Percentiles rank a stretch among this genome's conserved stretches.
These are phyloP conservation scores for Eudorina sp. DNA, from an alignment of 139 green algal species.

Conservation along the genomic window DNA sequence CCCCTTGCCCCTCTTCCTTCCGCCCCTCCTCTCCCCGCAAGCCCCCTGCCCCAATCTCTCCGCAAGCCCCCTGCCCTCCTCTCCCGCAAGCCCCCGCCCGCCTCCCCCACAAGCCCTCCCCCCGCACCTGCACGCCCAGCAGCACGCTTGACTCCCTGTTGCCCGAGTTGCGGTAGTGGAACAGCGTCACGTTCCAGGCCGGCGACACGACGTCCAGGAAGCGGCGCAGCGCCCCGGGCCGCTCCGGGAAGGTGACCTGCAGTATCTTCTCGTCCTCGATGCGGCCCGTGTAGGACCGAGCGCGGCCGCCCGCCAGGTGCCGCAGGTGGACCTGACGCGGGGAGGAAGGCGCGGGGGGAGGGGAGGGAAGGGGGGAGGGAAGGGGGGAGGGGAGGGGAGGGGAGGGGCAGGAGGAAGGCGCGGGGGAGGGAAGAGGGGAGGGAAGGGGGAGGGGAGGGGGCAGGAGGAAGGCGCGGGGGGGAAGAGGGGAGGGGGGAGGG, in stretches of 20 bases:
- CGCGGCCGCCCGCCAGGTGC: conserved; percentile 89
- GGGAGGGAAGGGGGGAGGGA: not conserved
- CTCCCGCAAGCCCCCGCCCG: too few relatives aligned
- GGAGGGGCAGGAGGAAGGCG: not conserved
- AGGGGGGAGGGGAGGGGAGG: not conserved
- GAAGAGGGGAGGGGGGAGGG: too few relatives aligned
- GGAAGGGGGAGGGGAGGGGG: not conserved
- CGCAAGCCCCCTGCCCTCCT: too few relatives aligned
- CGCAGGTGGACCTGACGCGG: conserved; percentile 90
- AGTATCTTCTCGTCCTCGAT: conserved; percentile 55
- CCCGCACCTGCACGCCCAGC: conserved; percentile 83
- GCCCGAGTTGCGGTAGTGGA: conserved; percentile 95
- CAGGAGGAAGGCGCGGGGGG: too few relatives aligned
- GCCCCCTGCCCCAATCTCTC: too few relatives aligned
- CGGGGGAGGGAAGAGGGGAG: not conserved
- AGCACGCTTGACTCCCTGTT: conserved; percentile 85
- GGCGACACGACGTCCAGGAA: conserved; percentile 89
- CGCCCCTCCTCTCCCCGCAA: too few relatives aligned
- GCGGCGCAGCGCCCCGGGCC: conserved; percentile 83
- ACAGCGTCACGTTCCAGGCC: conserved; percentile 94
- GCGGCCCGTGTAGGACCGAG: conserved; percentile 73
- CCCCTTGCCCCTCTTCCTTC: too few relatives aligned
- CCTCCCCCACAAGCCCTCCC: too few relatives aligned
- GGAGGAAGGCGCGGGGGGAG: not conserved
- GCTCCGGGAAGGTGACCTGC: conserved; percentile 92